Conservation (phyloP, 495 filamentous ascomycete genomes). For the Penicillium fimorum region DNA sequence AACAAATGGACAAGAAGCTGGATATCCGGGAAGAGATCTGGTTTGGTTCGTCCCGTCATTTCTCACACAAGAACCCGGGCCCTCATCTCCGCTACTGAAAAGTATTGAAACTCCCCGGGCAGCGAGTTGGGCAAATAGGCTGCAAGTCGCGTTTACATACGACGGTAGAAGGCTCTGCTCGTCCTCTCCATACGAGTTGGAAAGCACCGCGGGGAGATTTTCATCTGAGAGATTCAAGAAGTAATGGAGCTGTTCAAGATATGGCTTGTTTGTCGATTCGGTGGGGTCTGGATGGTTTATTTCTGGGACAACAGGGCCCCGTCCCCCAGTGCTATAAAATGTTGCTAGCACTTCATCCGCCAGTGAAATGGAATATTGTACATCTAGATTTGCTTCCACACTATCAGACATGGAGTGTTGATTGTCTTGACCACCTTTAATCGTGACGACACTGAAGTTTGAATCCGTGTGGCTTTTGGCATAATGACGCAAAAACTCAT, state of each 20-base stretch:
- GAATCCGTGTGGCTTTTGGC: slow-evolving; percentile 48
- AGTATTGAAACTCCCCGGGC: slow-evolving; percentile 71
- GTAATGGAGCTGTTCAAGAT: slow-evolving; percentile 74
- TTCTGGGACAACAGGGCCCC: slow-evolving; percentile 56
- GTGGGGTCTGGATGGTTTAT: slow-evolving; percentile 40
- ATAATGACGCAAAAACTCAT: slow-evolving; percentile 51
- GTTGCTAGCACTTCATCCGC: slow-evolving; percentile 56
- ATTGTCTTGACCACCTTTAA: slow-evolving; percentile 59
- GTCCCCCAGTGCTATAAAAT: slow-evolving; percentile 67
- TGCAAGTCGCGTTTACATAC: slow-evolving; percentile 66
- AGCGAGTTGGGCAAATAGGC: slow-evolving; percentile 69
- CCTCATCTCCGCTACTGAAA: slow-evolving; percentile 69
- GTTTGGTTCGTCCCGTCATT: slow-evolving; percentile 64
- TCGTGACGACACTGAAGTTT: slow-evolving; percentile 61
- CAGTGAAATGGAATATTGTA: slow-evolving; percentile 66
- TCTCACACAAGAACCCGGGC: slow-evolving; percentile 59
- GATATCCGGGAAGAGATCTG: slow-evolving; percentile 67
- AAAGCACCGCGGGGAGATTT: slow-evolving; percentile 69
- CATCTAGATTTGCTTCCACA: slow-evolving; percentile 67
- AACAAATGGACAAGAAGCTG: slow-evolving; percentile 77
- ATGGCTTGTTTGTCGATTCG: slow-evolving; percentile 72
- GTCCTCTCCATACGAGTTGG: slow-evolving; percentile 64
- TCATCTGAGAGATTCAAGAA: slow-evolving; percentile 58
- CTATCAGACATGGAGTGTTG: slow-evolving; percentile 39
- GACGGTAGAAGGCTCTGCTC: slow-evolving; percentile 51